Percentiles rank a stretch among this genome's conserved stretches.
These are phyloP conservation scores for Saprolegnia parasitica DNA, from an alignment of 352 stramenopile species.

Conservation along the genomic window DNA sequence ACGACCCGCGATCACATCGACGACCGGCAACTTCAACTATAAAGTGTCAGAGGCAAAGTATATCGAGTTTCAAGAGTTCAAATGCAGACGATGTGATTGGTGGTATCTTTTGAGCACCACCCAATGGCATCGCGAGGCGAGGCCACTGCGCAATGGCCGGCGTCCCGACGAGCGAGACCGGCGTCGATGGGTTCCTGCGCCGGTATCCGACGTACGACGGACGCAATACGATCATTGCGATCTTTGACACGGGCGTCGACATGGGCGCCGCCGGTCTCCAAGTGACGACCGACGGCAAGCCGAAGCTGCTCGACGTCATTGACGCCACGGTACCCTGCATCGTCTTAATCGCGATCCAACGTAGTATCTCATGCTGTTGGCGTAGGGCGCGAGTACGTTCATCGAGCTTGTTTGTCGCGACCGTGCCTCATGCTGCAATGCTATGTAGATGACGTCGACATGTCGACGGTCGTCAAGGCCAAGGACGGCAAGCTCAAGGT, in stretches of 20 bases:
- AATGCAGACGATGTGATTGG: no score
- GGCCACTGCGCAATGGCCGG: no score
- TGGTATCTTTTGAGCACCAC: neutral
- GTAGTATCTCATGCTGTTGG: neutral
- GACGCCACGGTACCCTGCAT: constrained; percentile 85
- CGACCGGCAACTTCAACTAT: no score
- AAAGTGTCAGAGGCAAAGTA: no score
- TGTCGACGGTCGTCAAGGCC: constrained; percentile 40
- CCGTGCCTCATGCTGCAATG: neutral
- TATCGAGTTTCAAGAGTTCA: no score
- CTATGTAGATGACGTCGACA: constrained; percentile 88
- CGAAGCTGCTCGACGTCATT: constrained; percentile 93
- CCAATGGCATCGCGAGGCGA: neutral
- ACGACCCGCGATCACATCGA: no score
- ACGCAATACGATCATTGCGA: constrained; percentile 82
- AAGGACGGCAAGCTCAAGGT: constrained; percentile 37
- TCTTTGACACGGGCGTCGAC: constrained; percentile 95
- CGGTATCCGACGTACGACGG: constrained; percentile 84
- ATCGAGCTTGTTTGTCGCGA: neutral
- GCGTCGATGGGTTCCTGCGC: constrained; percentile 66
- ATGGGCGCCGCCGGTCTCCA: constrained; percentile 82
- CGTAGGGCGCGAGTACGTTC: constrained; percentile 2
- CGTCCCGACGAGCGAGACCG: constrained; percentile 51
- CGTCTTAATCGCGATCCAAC: neutral
- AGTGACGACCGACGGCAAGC: constrained; percentile 71